Percentiles rank a stretch among this genome's conserved stretches.
Conservation (phyloP, 208 protist species). For the Entamoeba invadens region DNA sequence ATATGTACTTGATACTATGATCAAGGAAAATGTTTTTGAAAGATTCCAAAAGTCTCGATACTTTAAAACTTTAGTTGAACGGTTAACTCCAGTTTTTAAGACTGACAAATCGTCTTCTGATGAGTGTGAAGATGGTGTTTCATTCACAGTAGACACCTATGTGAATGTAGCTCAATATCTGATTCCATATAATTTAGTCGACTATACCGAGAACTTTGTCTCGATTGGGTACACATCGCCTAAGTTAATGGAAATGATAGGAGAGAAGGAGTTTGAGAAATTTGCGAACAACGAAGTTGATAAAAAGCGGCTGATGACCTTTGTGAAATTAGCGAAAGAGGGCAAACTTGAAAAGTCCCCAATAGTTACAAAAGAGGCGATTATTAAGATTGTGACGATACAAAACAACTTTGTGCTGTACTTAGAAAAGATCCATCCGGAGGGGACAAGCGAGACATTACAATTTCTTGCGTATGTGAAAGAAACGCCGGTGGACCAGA, state of each 20-base stretch:
- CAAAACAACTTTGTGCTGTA: neutral
- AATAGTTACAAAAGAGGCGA: neutral
- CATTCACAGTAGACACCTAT: neutral
- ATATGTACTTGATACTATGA: neutral
- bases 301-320: neutral
- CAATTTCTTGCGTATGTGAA: neutral
- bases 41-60: neutral
- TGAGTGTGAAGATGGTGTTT: too few relatives aligned
- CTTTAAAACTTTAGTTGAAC: neutral
- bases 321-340: neutral
- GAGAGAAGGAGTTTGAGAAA: neutral
- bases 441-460: neutral
- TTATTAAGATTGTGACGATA: neutral
- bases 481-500: neutral
- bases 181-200: neutral
- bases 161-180: neutral
- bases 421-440: neutral
- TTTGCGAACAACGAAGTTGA: neutral
- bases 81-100: neutral
- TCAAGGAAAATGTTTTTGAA: neutral
- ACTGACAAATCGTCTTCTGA: neutral
- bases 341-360: neutral
- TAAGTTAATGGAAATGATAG: neutral
- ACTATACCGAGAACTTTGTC: neutral
- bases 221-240: neutral